Evolutionary conservation across 2,329 filamentous ascomycete species (phyloP), one percentile per base, ranked within the genome.

Genomic region (Ophiognomonia clavigignenti-juglandacearum): DNA sequence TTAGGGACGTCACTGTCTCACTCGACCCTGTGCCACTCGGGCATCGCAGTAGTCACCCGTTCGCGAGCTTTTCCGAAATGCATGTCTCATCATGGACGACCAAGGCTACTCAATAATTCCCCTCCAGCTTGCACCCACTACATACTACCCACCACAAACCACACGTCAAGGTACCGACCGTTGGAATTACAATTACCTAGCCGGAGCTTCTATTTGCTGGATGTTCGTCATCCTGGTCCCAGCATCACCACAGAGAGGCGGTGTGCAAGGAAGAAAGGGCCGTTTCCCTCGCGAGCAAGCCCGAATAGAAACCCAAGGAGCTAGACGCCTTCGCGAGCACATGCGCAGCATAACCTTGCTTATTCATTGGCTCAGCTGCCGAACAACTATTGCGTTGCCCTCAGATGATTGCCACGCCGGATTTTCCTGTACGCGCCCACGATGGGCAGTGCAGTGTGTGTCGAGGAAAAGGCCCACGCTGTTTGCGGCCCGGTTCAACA

Each of bases 11-110:
- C 34, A 31, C 18, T 52, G 46, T 48, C 50, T 52, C 27, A 49
- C 46, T 24, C 42, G 46, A 14, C 16, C 26, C 23, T 36, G 18
- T 24, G 34, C 14, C 19, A 38, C 23, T 45, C 39, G 43, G 39
- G 24, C 22, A n/a, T 22, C 37, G 46, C 43, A 45, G 46, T 43
- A 45, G 43, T 39, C 13, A 26, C 36, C 50, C 42, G 42, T 43
- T 39, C 38, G 39, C 43, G 43, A 52, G 32, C 29, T 39, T 49
- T 45, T 46, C 50, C 50, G 42, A 49, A 45, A 49, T 52, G 46
- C 42, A 37, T 46, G 46, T 49, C 46, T 49, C 39, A 49, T 38
- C 34, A 20, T 35, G 14, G 27, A 35, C 29, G 40, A 23, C 31
- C 35, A 46, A 48, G 29, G 29, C 16, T n/a, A 11, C 13, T 18